phyloP scores from a whole-genome alignment of 2,329 filamentous ascomycete species.

The Penicillium sumatraense region DNA sequence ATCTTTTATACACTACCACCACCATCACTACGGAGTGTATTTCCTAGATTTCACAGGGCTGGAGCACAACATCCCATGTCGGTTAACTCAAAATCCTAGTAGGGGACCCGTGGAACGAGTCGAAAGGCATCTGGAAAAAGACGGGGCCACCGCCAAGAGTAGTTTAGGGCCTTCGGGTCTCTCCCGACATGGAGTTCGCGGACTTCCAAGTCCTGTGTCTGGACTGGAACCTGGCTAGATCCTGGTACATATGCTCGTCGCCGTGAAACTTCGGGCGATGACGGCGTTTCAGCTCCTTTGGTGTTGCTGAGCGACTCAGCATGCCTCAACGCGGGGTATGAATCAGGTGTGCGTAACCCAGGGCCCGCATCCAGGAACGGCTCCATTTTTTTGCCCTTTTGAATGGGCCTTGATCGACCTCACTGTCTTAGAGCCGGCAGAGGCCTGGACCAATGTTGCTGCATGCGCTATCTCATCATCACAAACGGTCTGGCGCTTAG shows the following conservation, averaged over 20 bases:
- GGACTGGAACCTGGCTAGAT: neutral
- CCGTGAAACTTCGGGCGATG: slow-evolving; percentile 1
- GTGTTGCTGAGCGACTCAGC: slow-evolving; percentile 7
- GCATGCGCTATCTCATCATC: neutral
- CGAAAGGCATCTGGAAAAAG: slow-evolving; percentile 9
- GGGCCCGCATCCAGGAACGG: slow-evolving; percentile 3
- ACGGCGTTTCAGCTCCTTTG: slow-evolving; percentile 6
- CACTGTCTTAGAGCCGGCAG: neutral
- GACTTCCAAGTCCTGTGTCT: neutral
- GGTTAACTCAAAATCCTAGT: slow-evolving; percentile 1
- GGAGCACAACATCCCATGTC: neutral
- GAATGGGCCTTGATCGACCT: slow-evolving; percentile 3
- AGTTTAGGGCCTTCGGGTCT: slow-evolving; percentile 4
- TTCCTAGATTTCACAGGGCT: neutral
- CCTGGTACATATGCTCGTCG: neutral
- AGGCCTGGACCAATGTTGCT: slow-evolving; percentile 2
- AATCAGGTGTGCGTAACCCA: slow-evolving; percentile 4
- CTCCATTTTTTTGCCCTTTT: slow-evolving; percentile 3
- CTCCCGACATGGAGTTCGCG: slow-evolving; percentile 4
- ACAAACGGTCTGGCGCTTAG: neutral
- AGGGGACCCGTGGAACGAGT: slow-evolving; percentile 17
- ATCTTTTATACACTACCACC: neutral
- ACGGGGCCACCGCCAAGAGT: slow-evolving; percentile 13
- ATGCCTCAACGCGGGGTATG: slow-evolving; percentile 8
- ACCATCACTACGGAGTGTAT: neutral